These are phyloP conservation scores for Iris macrosiphon DNA, from an alignment of 106 monocot genomes.

Conservation along the genomic window DNA sequence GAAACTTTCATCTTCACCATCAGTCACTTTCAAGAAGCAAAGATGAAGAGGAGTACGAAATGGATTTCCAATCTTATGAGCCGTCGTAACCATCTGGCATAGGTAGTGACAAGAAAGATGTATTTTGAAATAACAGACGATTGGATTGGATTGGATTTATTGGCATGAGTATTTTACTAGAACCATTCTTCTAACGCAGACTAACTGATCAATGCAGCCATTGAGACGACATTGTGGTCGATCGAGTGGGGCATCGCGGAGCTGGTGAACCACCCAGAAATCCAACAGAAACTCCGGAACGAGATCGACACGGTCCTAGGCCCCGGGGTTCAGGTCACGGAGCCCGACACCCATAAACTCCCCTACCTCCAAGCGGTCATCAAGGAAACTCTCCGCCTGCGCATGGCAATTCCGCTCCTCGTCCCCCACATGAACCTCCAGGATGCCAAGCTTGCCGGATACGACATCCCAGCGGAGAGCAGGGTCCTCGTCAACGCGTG, in stretches of 20 bases:
- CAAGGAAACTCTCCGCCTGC: conserved; percentile 65
- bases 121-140: no score
- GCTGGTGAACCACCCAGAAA: conserved; percentile 57
- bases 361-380: conserved; percentile 66
- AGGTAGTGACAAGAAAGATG: no score
- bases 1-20: no score
- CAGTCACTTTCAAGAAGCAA: no score
- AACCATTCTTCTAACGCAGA: no score
- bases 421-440: conserved; percentile 77
- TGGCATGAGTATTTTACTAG: no score
- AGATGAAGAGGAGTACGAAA: no score
- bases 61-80: no score
- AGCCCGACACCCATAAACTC: conserved; percentile 52
- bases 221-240: conserved; percentile 56
- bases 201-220: conserved; percentile 23
- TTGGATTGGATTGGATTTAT: no score
- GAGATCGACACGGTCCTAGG: conserved; percentile 61
- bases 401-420: conserved; percentile 73
- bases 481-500: conserved; percentile 79
- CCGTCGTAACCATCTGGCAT: no score
- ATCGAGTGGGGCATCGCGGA: conserved; percentile 67
- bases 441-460: conserved; percentile 58
- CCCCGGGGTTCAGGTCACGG: conserved; percentile 40
- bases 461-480: conserved; percentile 70
- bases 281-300: conserved; percentile 36